Conservation (phyloP, 768 basidiomycete species). For the Russula sp. region DNA sequence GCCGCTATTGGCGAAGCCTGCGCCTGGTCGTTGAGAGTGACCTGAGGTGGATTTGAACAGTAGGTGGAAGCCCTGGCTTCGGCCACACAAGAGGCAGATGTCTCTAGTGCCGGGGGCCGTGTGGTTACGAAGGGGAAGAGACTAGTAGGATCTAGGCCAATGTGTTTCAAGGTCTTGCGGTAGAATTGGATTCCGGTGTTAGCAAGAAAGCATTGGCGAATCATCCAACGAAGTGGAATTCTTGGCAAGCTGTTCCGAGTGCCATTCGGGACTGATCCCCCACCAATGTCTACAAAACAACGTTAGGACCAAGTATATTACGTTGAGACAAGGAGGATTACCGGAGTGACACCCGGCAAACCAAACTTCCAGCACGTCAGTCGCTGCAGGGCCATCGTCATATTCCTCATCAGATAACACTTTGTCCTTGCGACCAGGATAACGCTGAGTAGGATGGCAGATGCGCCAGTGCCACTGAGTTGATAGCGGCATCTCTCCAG, state of each 20-base stretch:
- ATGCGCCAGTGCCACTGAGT: slow-evolving; percentile 30
- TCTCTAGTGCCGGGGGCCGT: slow-evolving; percentile 28
- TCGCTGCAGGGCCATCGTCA: slow-evolving; percentile 38
- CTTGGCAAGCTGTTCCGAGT: slow-evolving; percentile 60
- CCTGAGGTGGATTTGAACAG: slow-evolving; percentile 9
- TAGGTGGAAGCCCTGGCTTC: not conserved
- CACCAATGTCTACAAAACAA: slow-evolving; percentile 59
- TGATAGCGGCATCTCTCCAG: slow-evolving; percentile 47
- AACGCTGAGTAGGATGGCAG: slow-evolving; percentile 15
- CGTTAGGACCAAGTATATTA: slow-evolving; percentile 1
- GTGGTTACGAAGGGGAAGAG: slow-evolving; percentile 34
- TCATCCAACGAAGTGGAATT: slow-evolving; percentile 62
- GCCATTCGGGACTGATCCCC: slow-evolving; percentile 61
- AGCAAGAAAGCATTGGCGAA: slow-evolving; percentile 51
- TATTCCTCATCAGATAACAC: slow-evolving; percentile 41
- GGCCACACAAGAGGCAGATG: not conserved
- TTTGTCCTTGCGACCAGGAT: slow-evolving; percentile 8
- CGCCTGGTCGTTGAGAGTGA: slow-evolving; percentile 26
- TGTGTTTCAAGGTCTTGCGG: slow-evolving; percentile 34
- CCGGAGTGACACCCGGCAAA: slow-evolving; percentile 74
- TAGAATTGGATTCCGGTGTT: slow-evolving; percentile 43
- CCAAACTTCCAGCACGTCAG: slow-evolving; percentile 77
- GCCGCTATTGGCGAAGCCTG: slow-evolving; percentile 28
- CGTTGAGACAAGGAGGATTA: slow-evolving; percentile 31
- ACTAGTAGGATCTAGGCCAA: slow-evolving; percentile 36